Percentiles rank a stretch among this genome's conserved stretches.
These are phyloP conservation scores for Alternaria ventricosa DNA, from an alignment of 2,329 filamentous ascomycete species.

Conservation along the genomic window DNA sequence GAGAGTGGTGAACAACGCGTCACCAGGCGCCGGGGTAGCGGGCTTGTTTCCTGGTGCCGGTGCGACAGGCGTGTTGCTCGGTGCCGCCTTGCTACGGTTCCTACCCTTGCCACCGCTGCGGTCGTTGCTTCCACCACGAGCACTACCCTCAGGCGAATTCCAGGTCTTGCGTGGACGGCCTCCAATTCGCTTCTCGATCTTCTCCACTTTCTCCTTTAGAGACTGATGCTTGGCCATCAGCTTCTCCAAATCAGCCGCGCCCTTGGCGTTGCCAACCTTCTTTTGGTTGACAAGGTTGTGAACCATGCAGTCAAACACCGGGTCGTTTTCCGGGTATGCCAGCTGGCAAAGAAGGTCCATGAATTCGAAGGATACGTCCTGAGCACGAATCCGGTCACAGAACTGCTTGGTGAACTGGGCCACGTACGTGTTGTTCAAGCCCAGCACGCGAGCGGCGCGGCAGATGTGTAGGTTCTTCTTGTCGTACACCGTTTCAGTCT, in stretches of 20 bases:
- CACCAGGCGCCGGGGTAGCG: neutral
- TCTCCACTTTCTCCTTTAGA: constrained; percentile 12
- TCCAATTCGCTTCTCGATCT: constrained; percentile 11
- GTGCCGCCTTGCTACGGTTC: neutral
- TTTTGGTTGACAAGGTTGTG: constrained; percentile 30
- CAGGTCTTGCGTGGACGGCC: neutral
- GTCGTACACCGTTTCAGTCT: constrained; percentile 20
- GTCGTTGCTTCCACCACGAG: neutral
- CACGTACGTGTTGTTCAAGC: constrained; percentile 38
- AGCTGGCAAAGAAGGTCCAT: constrained; percentile 27
- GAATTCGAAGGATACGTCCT: constrained; percentile 16
- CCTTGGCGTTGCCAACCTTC: neutral
- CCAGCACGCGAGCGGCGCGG: constrained; percentile 31
- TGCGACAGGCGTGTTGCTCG: neutral
- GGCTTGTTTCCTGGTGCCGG: neutral
- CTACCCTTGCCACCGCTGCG: neutral
- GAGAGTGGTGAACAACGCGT: neutral
- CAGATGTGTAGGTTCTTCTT: constrained; percentile 33
- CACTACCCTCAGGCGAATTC: neutral
- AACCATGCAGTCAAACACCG: constrained; percentile 36
- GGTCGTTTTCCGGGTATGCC: constrained; percentile 28
- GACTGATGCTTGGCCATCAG: constrained; percentile 9
- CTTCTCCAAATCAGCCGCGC: constrained; percentile 2
- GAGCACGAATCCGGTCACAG: constrained; percentile 36
- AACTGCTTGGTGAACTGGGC: constrained; percentile 39